Evolutionary conservation across 768 basidiomycete genomes (phyloP).

Genomic region (Tricholoma furcatifolium): DNA sequence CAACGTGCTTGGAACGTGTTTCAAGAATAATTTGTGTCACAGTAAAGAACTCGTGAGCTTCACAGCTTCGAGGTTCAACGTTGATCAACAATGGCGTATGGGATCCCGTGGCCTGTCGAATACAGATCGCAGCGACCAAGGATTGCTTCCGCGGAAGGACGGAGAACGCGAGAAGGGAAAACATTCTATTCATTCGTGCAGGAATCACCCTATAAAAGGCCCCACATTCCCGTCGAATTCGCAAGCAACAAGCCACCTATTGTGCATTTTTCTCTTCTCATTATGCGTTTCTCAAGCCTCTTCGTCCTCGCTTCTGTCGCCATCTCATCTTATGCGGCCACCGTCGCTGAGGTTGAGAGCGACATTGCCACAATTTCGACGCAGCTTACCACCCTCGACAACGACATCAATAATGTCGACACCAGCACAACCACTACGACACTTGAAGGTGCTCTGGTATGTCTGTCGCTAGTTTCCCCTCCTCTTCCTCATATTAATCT

Average conservation of each 20-base stretch:
- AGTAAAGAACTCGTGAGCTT: constrained; percentile 1
- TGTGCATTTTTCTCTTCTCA: constrained; percentile 4
- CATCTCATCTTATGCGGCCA: constrained; percentile 22
- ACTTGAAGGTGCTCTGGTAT: constrained; percentile 27
- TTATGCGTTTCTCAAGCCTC: constrained; percentile 28
- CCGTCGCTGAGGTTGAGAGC: constrained; percentile 25
- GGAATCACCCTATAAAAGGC: neutral
- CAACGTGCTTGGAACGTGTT: neutral
- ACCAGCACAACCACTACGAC: constrained; percentile 19
- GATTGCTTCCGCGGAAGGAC: constrained; percentile 2
- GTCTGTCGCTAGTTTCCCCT: neutral
- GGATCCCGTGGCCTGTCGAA: constrained; percentile 1
- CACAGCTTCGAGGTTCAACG: neutral
- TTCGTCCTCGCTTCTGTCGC: constrained; percentile 25
- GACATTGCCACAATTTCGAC: constrained; percentile 28
- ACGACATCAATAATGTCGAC: constrained; percentile 29
- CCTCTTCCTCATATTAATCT: neutral
- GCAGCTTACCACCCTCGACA: constrained; percentile 27
- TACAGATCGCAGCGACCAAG: neutral
- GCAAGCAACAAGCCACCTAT: neutral
- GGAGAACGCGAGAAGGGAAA: neutral
- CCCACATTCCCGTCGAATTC: neutral
- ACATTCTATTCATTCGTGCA: neutral
- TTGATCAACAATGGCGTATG: neutral
- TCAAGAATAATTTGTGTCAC: neutral